Base-by-base conservation (phyloP, 495 filamentous ascomycete genomes). In the Annulohypoxylon moriforme region DNA sequence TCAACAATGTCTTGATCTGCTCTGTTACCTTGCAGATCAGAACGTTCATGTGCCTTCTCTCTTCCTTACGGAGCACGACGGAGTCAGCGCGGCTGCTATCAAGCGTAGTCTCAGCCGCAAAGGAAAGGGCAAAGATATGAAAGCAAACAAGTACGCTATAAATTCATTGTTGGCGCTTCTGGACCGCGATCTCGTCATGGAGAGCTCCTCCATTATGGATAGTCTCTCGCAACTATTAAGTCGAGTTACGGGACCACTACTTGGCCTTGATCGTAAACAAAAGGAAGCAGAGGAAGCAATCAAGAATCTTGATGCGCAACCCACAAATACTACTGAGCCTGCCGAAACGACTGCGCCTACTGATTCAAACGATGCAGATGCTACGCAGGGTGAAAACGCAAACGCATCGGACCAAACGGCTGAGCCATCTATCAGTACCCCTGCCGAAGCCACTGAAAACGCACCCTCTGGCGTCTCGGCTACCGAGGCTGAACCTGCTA, bases 1-100 rank as follows among this genome's bases (percentile, higher is more conserved):
- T 9, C 95, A 98, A 75, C 96, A 99, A 79, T 98, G 95, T 70
- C 87, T 99, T 34, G 86, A 88, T 55, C 89, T 94, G 10, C 84
- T 99, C 8, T 89, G 90, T 33, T 93, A 92, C 74, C 85, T 99
- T 36, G 91, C 91, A 4, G 87, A 88, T 71, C 92, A 92, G 77
- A 97, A 96, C 60, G 74, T 77, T 2, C 92, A 95, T 71, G 90
- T 98, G 50, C 89, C 94, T 25, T 92, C 90, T 50, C 95, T 98
- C 80, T 98, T 99, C 88, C 80, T 99, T 47, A 97, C 93, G 5
- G 96, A 98, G 81, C 96, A 98, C 76, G 96, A 99, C 64, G 89
- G 86, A 18, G 83, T 83, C n/a, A 84, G 85, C 27, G 86, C 87
- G 33, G 62, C 87, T 9, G 82, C 88, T 11, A 84, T 94, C 56